These are phyloP conservation scores for Trichothecium roseum DNA, from an alignment of 2,329 filamentous ascomycete genomes.

Conservation along the genomic window DNA sequence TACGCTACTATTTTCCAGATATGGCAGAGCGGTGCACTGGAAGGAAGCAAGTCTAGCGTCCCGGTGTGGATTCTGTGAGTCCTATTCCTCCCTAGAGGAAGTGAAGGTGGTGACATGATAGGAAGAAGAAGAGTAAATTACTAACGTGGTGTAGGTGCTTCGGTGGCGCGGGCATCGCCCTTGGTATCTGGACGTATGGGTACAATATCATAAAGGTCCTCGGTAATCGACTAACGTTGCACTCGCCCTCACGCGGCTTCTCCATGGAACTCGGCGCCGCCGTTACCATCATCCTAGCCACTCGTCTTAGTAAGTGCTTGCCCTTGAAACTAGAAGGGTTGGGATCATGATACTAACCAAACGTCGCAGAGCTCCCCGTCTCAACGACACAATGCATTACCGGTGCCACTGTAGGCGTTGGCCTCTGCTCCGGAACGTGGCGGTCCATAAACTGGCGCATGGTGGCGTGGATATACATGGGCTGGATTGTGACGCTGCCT, in stretches of 20 bases:
- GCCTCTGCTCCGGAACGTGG: constrained; percentile 48
- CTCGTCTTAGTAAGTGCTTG: constrained; percentile 36
- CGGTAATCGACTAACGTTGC: constrained; percentile 52
- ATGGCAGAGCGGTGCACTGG: constrained; percentile 38
- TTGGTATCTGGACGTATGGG: constrained; percentile 50
- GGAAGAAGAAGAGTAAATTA: no score
- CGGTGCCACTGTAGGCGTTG: constrained; percentile 51
- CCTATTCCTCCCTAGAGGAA: no score
- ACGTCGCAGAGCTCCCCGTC: constrained; percentile 39
- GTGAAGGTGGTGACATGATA: no score
- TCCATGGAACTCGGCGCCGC: constrained; percentile 52
- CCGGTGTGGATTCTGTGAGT: constrained; percentile 47
- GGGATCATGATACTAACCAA: background rate
- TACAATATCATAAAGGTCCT: constrained; percentile 56
- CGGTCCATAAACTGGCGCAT: constrained; percentile 53
- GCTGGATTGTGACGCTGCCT: constrained; percentile 53
- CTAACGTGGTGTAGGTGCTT: constrained; percentile 17
- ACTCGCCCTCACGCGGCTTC: constrained; percentile 49
- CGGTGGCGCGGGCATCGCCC: constrained; percentile 38
- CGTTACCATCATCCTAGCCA: constrained; percentile 53
- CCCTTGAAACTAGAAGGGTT: background rate
- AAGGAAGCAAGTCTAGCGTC: constrained; percentile 33
- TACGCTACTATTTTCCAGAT: constrained; percentile 53
- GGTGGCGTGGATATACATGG: constrained; percentile 47
- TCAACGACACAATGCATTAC: constrained; percentile 57